Percentiles rank a stretch among this genome's conserved stretches.
Conservation (phyloP, 2,329 filamentous ascomycete genomes). For the Nannizziopsis arthrosporioides region DNA sequence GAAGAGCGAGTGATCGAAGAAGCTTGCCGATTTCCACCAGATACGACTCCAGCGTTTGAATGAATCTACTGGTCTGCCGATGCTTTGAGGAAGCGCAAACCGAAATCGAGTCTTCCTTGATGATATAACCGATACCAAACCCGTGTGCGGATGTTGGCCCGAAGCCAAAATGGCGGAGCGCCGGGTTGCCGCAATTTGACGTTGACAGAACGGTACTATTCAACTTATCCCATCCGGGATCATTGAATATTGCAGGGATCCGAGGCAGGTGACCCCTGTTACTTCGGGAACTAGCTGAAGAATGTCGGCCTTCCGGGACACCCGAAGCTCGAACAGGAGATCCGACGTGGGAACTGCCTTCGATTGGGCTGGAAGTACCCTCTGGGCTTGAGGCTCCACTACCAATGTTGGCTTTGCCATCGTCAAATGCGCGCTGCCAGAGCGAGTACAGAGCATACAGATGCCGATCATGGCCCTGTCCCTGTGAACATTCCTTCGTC, state of each 20-base stretch:
- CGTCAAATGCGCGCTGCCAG: constrained; percentile 82
- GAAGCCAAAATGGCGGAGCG: constrained; percentile 89
- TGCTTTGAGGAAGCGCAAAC: constrained; percentile 93
- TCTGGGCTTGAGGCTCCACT: constrained; percentile 43
- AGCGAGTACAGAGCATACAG: constrained; percentile 88
- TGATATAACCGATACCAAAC: constrained; percentile 97
- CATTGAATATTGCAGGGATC: constrained; percentile 69
- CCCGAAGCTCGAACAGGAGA: constrained; percentile 29
- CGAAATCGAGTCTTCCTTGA: constrained; percentile 83
- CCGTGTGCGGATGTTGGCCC: constrained; percentile 87
- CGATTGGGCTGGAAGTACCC: constrained; percentile 51
- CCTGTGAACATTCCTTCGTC: constrained; percentile 79
- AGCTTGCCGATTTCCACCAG: constrained; percentile 81
- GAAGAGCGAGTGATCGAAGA: constrained; percentile 52
- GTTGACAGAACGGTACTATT: constrained; percentile 92
- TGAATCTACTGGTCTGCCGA: constrained; percentile 77
- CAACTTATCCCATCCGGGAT: constrained; percentile 83
- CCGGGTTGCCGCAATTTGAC: constrained; percentile 97
- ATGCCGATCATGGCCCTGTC: constrained; percentile 81
- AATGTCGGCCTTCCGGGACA: constrained; percentile 33
- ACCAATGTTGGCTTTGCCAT: constrained; percentile 45
- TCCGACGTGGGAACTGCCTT: constrained; percentile 20
- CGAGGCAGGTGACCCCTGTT: constrained; percentile 31
- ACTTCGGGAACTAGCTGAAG: constrained; percentile 41
- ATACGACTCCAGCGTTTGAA: constrained; percentile 82